Conservation (phyloP, 352 stramenopile species). For the Chrysophaeum taylorii region DNA sequence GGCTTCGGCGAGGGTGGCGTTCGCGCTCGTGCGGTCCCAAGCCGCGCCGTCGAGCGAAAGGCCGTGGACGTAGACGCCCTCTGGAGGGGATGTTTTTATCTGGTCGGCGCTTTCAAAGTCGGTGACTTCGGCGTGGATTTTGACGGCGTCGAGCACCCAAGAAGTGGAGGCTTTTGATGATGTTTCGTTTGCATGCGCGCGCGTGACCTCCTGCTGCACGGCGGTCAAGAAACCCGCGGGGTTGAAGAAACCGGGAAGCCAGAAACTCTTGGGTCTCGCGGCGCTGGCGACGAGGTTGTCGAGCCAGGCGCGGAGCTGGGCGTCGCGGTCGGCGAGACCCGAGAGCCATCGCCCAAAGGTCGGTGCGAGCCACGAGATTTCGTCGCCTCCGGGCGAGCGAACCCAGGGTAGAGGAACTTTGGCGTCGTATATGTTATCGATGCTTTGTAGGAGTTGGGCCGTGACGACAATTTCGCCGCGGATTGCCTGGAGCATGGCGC, state of each 20-base stretch:
- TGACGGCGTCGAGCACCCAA: slow-evolving; percentile 81
- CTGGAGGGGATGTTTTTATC: slow-evolving; percentile 40
- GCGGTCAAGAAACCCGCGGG: slow-evolving; percentile 83
- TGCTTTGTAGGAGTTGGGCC: slow-evolving; percentile 51
- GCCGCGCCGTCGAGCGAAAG: slow-evolving; percentile 77
- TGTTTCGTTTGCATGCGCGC: slow-evolving; percentile 79
- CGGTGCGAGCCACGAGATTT: slow-evolving; percentile 83
- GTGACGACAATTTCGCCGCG: slow-evolving; percentile 85
- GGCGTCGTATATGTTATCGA: slow-evolving; percentile 73
- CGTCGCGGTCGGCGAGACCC: slow-evolving; percentile 70
- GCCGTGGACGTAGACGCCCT: slow-evolving; percentile 81
- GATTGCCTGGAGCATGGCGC: slow-evolving; percentile 78
- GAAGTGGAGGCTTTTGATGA: too few species aligned
- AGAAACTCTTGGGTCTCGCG: slow-evolving; percentile 72
- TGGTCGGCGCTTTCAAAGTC: slow-evolving; percentile 64
- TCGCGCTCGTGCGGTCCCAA: slow-evolving; percentile 55
- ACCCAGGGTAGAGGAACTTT: slow-evolving; percentile 78
- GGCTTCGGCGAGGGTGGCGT: slow-evolving; percentile 64
- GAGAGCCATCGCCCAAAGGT: slow-evolving; percentile 82
- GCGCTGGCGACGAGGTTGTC: slow-evolving; percentile 29
- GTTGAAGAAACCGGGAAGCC: slow-evolving; percentile 87
- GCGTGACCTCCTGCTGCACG: slow-evolving; percentile 86
- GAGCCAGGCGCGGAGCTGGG: slow-evolving; percentile 76
- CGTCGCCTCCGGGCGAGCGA: slow-evolving; percentile 72
- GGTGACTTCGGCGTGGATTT: slow-evolving; percentile 79